Evolutionary conservation across 257 asterid species (phyloP).

Genomic region (Coffea canephora): DNA sequence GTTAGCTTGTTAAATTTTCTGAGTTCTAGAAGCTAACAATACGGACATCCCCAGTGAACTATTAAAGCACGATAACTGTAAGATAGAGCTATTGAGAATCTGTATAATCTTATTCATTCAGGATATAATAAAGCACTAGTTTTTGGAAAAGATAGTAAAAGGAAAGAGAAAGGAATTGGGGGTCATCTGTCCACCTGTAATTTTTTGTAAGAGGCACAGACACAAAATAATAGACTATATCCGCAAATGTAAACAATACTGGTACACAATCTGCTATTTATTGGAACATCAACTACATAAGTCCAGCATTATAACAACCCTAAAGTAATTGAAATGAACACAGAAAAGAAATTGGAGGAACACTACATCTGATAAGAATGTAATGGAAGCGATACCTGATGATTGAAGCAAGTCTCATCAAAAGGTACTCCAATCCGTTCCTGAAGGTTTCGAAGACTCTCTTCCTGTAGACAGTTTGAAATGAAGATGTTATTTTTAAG

Average conservation of each 20-base stretch:
- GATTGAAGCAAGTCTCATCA: constrained; percentile 69
- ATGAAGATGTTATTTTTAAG: constrained; percentile 1
- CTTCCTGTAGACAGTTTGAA: constrained; percentile 55
- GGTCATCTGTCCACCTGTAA: neutral
- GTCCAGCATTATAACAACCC: neutral
- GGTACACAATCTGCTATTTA: neutral
- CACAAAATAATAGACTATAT: neutral
- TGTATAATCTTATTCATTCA: neutral
- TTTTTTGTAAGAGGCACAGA: neutral
- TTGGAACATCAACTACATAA: neutral
- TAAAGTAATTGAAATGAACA: neutral
- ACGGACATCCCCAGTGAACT: constrained; percentile 2
- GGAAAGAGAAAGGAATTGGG: neutral
- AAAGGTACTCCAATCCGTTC: constrained; percentile 76
- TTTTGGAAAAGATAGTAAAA: neutral
- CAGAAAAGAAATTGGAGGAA: constrained; percentile 10
- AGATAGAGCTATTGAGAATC: neutral
- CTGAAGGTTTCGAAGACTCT: constrained; percentile 64
- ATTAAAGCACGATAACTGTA: neutral
- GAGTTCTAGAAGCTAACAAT: neutral
- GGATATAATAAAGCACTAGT: neutral
- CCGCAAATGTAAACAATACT: neutral
- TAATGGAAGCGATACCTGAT: constrained; percentile 54
- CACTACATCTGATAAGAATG: constrained; percentile 28
- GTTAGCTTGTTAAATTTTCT: neutral